These are phyloP conservation scores for Quercus bicolor DNA, from an alignment of 306 rosid genomes.

Conservation along the genomic window DNA sequence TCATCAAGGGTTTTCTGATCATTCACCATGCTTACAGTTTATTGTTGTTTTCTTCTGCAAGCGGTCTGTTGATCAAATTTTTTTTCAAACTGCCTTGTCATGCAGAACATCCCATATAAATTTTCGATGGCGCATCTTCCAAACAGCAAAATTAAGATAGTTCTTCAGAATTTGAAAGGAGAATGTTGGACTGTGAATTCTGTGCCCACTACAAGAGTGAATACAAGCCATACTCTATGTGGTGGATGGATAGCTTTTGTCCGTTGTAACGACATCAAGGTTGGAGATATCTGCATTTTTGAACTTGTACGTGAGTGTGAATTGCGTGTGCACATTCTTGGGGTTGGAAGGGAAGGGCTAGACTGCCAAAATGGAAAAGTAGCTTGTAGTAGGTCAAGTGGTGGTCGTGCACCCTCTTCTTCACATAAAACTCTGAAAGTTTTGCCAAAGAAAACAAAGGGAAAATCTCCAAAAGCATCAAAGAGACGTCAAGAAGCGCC, in stretches of 20 bases:
- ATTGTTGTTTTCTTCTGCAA: not conserved
- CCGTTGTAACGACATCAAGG: conserved; percentile 66
- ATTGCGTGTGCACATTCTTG: conserved; percentile 59
- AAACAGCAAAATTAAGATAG: conserved; percentile 70
- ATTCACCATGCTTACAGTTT: not conserved
- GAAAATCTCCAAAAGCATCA: conserved; percentile 40
- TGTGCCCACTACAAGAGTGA: conserved; percentile 83
- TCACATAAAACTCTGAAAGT: conserved; percentile 39
- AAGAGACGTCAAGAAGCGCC: conserved; percentile 46
- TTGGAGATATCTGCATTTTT: conserved; percentile 86
- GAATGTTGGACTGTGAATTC: conserved; percentile 92
- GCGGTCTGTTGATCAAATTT: not conserved
- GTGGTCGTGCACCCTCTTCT: conserved; percentile 41
- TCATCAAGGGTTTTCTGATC: not conserved
- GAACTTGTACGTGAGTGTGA: conserved; percentile 82
- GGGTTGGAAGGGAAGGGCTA: conserved; percentile 48
- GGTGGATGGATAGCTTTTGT: conserved; percentile 99
- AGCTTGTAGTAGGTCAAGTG: conserved; percentile 31
- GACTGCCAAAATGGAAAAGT: conserved; percentile 57
- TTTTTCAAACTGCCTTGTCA: conserved; percentile 19
- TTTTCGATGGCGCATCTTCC: conserved; percentile 92
- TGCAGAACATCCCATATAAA: conserved; percentile 83
- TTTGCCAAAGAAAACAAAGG: conserved; percentile 45
- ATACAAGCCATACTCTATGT: conserved; percentile 90
- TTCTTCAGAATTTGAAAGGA: conserved; percentile 80